These are phyloP conservation scores for Sungouiozyma ichnusensis DNA, from an alignment of 805 yeast genomes.

Conservation along the genomic window DNA sequence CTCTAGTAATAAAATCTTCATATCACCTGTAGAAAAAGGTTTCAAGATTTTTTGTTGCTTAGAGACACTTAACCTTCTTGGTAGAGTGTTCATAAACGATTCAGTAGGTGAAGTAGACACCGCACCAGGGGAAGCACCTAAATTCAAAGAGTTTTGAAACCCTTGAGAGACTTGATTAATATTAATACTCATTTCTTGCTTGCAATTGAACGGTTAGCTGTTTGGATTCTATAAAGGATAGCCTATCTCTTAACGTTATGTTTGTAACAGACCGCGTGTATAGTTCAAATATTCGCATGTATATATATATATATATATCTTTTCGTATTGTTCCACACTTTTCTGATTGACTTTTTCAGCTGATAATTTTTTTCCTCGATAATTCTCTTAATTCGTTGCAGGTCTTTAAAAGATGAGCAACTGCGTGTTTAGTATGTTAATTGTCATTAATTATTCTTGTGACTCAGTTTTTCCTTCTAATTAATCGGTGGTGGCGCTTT, in stretches of 20 bases:
- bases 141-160: slow-evolving; percentile 42
- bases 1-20: slow-evolving; percentile 82
- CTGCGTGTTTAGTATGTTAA: no score
- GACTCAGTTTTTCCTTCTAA: neutral
- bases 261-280: no score
- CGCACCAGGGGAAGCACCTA: slow-evolving; percentile 53
- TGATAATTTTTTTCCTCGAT: neutral
- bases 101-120: slow-evolving; percentile 78
- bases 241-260: no score
- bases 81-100: slow-evolving; percentile 46
- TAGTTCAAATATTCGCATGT: no score
- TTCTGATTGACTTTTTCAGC: neutral
- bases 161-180: slow-evolving; percentile 21
- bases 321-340: neutral
- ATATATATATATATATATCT: no score
- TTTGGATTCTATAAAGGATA: no score
- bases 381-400: neutral
- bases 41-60: slow-evolving; percentile 63
- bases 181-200: neutral
- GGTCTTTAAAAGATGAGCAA: neutral
- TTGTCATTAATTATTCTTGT: neutral
- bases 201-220: no score
- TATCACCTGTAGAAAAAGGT: slow-evolving; percentile 92
- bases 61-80: slow-evolving; percentile 35
- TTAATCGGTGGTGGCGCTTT: neutral